Conservation (phyloP, 2,329 filamentous ascomycete genomes). For the Colletotrichum somersetense region DNA sequence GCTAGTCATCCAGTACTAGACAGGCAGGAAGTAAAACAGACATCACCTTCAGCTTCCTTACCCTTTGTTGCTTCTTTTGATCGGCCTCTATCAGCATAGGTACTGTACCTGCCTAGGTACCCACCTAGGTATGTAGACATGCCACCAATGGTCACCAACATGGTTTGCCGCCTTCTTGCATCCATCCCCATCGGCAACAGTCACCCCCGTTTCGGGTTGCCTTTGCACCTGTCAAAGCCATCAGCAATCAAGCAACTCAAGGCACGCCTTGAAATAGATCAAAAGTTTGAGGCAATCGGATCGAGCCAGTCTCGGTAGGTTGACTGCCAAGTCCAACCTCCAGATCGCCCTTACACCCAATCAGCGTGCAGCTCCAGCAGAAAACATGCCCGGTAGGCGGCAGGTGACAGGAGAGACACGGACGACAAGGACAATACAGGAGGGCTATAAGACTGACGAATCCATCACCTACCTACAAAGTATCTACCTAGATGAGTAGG, state of each 20-base stretch:
- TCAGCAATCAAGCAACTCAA: conserved; percentile 15
- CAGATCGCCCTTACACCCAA: too few species aligned
- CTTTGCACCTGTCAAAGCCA: conserved; percentile 16
- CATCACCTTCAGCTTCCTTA: background rate
- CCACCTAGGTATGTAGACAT: too few species aligned
- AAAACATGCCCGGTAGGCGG: background rate
- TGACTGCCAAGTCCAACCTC: conserved; percentile 17
- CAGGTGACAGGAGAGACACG: background rate
- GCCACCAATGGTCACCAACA: background rate
- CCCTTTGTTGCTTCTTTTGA: background rate
- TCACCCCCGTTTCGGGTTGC: conserved; percentile 5
- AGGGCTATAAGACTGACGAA: background rate
- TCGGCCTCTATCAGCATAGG: background rate
- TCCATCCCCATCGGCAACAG: background rate
- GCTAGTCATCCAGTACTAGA: background rate
- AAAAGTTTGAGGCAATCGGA: conserved; percentile 6
- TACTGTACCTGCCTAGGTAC: too few species aligned
- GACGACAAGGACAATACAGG: background rate
- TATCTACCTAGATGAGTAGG: background rate
- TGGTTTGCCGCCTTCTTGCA: conserved; percentile 18
- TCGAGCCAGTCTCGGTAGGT: conserved; percentile 1
- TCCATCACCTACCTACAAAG: background rate
- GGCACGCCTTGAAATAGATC: background rate
- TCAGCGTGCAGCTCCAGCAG: background rate
- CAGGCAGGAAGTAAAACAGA: background rate